A percentile compares a stretch with the other conserved stretches of the same genome.
phyloP scores from a whole-genome alignment of 805 yeast genomes.

The Hanseniaspora guilliermondii region DNA sequence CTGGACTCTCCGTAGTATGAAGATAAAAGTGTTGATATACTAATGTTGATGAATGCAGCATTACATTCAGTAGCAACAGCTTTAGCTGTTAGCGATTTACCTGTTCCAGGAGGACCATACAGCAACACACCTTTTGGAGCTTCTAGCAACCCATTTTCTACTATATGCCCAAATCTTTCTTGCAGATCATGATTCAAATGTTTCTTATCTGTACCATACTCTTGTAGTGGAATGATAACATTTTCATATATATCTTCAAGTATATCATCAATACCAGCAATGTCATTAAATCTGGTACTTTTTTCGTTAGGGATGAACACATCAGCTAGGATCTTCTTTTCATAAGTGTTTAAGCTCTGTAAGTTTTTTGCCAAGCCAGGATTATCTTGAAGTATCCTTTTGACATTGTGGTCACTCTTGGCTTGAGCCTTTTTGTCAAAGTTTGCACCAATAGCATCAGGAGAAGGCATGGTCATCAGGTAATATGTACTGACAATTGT shows the following conservation, averaged over 20 bases:
- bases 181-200: conserved; percentile 9
- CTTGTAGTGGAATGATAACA: conserved; percentile 64
- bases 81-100: conserved; percentile 93
- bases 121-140: conserved; percentile 91
- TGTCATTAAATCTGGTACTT: conserved; percentile 57
- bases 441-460: conserved; percentile 33
- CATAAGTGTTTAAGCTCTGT: conserved; percentile 49
- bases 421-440: conserved; percentile 47
- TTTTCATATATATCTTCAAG: conserved; percentile 79
- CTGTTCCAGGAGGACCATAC: conserved; percentile 96
- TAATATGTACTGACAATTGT: conserved; percentile 64
- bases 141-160: conserved; percentile 60
- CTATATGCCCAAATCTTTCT: conserved; percentile 49
- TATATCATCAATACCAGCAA: conserved; percentile 78
- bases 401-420: conserved; percentile 46
- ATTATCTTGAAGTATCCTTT: conserved; percentile 43
- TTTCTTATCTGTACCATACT: conserved; percentile 7
- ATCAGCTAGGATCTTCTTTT: conserved; percentile 59
- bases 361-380: conserved; percentile 45
- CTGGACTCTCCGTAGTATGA: conserved; percentile 97
- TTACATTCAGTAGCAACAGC: conserved; percentile 86
- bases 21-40: conserved; percentile 91
- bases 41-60: conserved; percentile 78
- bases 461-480: conserved; percentile 35
- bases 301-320: conserved; percentile 81